Percentiles rank a stretch among this genome's conserved stretches.
Conservation (phyloP, 1,284 basidiomycete genomes). For the Coniophora puteana region DNA sequence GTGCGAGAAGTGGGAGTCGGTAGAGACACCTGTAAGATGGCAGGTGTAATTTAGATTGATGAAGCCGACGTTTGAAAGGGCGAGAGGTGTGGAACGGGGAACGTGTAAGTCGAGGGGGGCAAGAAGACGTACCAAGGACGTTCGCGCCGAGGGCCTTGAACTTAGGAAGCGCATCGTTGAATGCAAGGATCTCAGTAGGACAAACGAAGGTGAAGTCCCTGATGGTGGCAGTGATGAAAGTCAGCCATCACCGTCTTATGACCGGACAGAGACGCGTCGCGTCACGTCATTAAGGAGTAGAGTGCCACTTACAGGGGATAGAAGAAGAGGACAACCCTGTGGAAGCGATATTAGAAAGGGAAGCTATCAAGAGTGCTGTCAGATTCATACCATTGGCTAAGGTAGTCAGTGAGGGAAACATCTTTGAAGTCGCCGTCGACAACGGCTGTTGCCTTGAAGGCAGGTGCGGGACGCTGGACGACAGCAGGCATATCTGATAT, state of each 20-base stretch:
- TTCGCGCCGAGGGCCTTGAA: constrained; percentile 73
- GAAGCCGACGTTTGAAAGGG: too few relatives aligned
- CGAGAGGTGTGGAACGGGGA: constrained; percentile 1
- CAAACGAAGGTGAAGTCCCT: constrained; percentile 87
- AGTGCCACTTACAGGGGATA: constrained; percentile 66
- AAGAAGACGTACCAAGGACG: constrained; percentile 69
- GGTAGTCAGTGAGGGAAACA: constrained; percentile 66
- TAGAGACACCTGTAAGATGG: constrained; percentile 57
- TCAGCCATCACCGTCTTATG: too few relatives aligned
- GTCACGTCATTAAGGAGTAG: constrained; percentile 8
- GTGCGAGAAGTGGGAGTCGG: constrained; percentile 87
- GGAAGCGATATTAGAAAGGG: constrained; percentile 10
- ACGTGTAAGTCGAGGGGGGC: too few relatives aligned
- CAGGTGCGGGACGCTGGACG: constrained; percentile 75
- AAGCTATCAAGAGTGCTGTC: background rate
- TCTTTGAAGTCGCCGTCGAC: constrained; percentile 75
- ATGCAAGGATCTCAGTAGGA: constrained; percentile 91
- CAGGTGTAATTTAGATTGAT: constrained; percentile 1
- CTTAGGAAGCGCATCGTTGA: constrained; percentile 77
- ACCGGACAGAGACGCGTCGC: too few relatives aligned
- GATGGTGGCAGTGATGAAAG: constrained; percentile 2
- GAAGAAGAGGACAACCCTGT: constrained; percentile 75
- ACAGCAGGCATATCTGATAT: constrained; percentile 72
- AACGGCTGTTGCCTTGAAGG: constrained; percentile 75
- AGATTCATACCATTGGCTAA: constrained; percentile 73